Evolutionary conservation across 257 asterid genomes (phyloP), one percentile per base, ranked within the genome.

Genomic region (Solanum etuberosum): DNA sequence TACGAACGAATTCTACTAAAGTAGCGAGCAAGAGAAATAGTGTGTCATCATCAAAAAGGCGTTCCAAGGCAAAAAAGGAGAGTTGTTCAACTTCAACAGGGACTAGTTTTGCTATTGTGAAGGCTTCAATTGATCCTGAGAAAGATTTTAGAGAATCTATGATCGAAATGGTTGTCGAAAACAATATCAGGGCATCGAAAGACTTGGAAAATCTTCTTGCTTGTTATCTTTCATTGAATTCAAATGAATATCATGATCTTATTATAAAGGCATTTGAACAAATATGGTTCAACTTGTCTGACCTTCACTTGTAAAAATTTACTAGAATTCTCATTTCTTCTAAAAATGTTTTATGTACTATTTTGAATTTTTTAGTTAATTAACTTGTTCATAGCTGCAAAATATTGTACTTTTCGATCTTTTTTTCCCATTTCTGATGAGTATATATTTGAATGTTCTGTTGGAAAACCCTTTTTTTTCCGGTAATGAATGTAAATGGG

Each of bases 161-260:
- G 99, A 86, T 92, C 93, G 99, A 95, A 87, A 96, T 96, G 99
- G 92, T 96, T 4, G 93, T 92, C 74, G 98, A 96, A 90, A 96
- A 96, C 65, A 93, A 94, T 61, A 95, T 95, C 7, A 90, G 88
- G 86, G 91, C 90, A 23, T 92, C 98, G 1, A 94, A 91, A 89
- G 98, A 95, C 11, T 87, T 96, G 84, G 98, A 95, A 88, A 94
- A 96, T 3, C 96, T 96, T 86, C 98, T 96, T 84, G 98, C 98
- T 83, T 95, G 98, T 70, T 96, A 94, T 81, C 98, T 96, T 37
- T 93, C 99, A 0, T 86, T 96, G 67, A 96, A 96, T 87, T 91
- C 96, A 4, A 90, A 92, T 89, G 96, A 92, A 84, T 96, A 95
- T 90, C 99, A 96, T 90, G 91, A 86, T 7, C 89, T 91, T 12